Percentiles rank a stretch among this genome's conserved stretches.
These are phyloP conservation scores for Jasminum sambac DNA, from an alignment of 257 asterid genomes.

Conservation along the genomic window DNA sequence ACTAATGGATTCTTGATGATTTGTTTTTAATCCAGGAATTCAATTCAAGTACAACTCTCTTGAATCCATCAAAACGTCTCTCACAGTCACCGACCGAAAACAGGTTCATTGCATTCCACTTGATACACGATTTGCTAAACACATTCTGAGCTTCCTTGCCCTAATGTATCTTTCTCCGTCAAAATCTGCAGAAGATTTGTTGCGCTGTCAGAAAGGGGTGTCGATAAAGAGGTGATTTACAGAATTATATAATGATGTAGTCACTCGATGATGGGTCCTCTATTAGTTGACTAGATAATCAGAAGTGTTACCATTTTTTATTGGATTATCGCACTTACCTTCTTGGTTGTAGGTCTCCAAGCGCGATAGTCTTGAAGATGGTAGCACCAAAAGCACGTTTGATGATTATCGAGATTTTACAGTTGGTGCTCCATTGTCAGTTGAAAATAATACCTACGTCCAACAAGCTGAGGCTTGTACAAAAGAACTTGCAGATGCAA, in stretches of 20 bases:
- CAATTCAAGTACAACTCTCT: constrained; percentile 34
- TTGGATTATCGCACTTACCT: constrained; percentile 10
- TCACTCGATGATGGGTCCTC: constrained; percentile 17
- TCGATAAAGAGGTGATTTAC: constrained; percentile 48
- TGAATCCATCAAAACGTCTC: constrained; percentile 64
- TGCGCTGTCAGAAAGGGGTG: constrained; percentile 42
- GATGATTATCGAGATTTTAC: constrained; percentile 32
- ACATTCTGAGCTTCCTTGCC: background rate
- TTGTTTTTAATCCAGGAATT: constrained; percentile 44
- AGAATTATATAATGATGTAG: constrained; percentile 11
- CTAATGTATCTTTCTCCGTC: constrained; percentile 22
- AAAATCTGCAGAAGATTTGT: constrained; percentile 51
- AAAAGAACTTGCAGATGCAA: constrained; percentile 80
- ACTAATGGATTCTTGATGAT: background rate
- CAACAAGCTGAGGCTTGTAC: constrained; percentile 66
- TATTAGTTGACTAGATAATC: constrained; percentile 8
- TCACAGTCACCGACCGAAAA: constrained; percentile 39
- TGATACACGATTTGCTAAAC: constrained; percentile 18
- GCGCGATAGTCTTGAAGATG: constrained; percentile 34
- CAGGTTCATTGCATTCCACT: constrained; percentile 49
- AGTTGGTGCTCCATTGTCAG: constrained; percentile 31
- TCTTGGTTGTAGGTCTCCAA: constrained; percentile 39
- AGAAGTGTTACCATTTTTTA: background rate
- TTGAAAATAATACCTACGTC: constrained; percentile 51
- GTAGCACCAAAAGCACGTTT: constrained; percentile 26